phyloP scores from a whole-genome alignment of 108 stramenopile species.

The Asterionellopsis glacialis region DNA sequence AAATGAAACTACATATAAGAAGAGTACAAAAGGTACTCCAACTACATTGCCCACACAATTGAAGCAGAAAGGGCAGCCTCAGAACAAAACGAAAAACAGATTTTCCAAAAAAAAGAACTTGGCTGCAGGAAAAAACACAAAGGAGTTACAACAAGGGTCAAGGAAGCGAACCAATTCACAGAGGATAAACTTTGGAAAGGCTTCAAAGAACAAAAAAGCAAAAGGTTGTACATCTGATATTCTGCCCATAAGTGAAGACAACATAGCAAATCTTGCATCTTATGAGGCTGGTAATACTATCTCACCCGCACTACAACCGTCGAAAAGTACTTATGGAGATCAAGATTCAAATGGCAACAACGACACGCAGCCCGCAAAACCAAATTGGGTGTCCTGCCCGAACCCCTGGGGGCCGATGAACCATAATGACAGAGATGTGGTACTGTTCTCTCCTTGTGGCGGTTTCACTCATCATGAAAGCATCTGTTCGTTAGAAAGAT shows the following conservation, averaged over 20 bases:
- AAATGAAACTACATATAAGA: neutral
- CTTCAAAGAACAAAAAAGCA: neutral
- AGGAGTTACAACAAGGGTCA: no score
- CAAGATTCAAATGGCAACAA: neutral
- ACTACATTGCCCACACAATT: neutral
- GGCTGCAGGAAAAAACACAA: no score
- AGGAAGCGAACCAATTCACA: no score
- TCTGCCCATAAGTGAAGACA: neutral
- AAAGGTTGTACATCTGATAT: neutral
- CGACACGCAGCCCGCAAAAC: neutral
- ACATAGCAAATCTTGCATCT: neutral
- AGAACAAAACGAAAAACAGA: neutral
- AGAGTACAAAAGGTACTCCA: neutral
- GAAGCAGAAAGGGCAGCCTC: neutral
- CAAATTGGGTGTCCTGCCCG: slow-evolving; percentile 44
- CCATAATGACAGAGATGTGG: slow-evolving; percentile 51
- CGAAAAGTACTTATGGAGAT: neutral
- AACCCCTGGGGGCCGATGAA: slow-evolving; percentile 73
- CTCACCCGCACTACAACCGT: neutral
- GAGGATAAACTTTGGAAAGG: neutral
- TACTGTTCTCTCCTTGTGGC: slow-evolving; percentile 39
- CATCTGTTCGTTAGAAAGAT: slow-evolving; percentile 33
- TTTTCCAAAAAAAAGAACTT: neutral
- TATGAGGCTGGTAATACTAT: neutral
- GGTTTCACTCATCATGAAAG: slow-evolving; percentile 25